A percentile compares a stretch with the other conserved stretches of the same genome.
Evolutionary conservation across 2,329 filamentous ascomycete genomes (phyloP).

Genomic region (Chaetothyriales sp.): DNA sequence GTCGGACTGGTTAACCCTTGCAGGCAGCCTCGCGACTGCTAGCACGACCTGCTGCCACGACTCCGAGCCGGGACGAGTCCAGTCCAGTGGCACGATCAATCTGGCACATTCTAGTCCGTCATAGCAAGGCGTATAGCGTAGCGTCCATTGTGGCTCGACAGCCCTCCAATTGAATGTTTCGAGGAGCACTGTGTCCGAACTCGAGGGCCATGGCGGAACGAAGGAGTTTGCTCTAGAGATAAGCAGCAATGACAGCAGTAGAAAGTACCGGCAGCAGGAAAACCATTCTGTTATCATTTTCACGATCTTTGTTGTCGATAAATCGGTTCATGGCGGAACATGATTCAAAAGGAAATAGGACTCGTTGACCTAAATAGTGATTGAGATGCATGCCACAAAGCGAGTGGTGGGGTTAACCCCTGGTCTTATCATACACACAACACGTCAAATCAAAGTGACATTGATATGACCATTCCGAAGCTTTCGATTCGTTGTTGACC

Average conservation of each 20-base stretch:
- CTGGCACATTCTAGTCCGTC: slow-evolving; percentile 36
- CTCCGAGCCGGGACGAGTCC: slow-evolving; percentile 24
- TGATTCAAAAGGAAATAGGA: not conserved
- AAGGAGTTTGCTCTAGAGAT: not conserved
- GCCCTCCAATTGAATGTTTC: slow-evolving; percentile 8
- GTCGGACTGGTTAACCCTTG: slow-evolving; percentile 25
- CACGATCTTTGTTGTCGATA: not conserved
- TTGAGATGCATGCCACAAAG: too few relatives aligned
- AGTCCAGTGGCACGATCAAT: slow-evolving; percentile 37
- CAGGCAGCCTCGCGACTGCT: slow-evolving; percentile 35
- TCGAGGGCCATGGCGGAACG: not conserved
- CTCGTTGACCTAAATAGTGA: too few relatives aligned
- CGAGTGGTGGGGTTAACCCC: too few relatives aligned
- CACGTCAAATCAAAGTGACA: too few relatives aligned
- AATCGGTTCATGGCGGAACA: not conserved
- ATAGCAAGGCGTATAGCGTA: slow-evolving; percentile 32
- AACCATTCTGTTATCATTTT: not conserved
- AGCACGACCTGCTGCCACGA: slow-evolving; percentile 25
- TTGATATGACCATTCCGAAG: too few relatives aligned
- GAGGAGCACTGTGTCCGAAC: not conserved
- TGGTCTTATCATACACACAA: too few relatives aligned
- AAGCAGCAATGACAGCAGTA: not conserved
- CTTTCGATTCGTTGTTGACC: too few relatives aligned
- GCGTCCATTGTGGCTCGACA: slow-evolving; percentile 17
- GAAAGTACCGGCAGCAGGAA: not conserved